Base-by-base conservation (phyloP, 176 grass and related monocot species). In the Carex parvula region DNA sequence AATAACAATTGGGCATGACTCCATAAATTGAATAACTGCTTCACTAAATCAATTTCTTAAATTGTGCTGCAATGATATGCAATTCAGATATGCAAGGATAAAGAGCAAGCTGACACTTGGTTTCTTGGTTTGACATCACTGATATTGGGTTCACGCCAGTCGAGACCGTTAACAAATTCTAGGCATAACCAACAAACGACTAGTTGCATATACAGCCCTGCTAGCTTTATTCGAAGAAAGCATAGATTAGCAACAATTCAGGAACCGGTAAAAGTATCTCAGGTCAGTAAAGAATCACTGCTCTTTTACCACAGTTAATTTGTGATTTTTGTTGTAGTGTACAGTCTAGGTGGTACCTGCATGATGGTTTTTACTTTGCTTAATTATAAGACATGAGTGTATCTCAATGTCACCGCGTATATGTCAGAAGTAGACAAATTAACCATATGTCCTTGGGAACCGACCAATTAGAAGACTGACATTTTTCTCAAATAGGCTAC, bases 11-110 rank as follows among this genome's bases (percentile, higher is more conserved):
- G 2, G 4, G 30, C 14, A 39, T 8, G 32, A 17, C 17, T 39
- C 18, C 11, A 30, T 76, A 76, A 76, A 30, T 53, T 30, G 12
- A 54, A 76, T 7, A 13, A 26, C 12, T 26, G 3, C 5, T 54
- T 55, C 48, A 55, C 16, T 55, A 54, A 54, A 55, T 53, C 72
- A 50, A 72, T 76, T 29, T 76, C 44, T 53, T 53, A 15, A 76
- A 55, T 54, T 53, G 21, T 17, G 48, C 13, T 76, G 72, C 6
- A 76, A 53, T 76, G 72, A 46, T 21, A 11, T 17, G 48, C 4
- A 63, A 53, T 18, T 18, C 89, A 99, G 93, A 93, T 99, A 70
- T 99, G 93, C 85, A 94, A 90, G 86, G 93, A 99, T 84, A 94
- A 82, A 74, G 88, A 90, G 80, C 96, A 99, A 87, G 93, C 93